phyloP scores from a whole-genome alignment of 805 yeast species.

The Candida tammaniensis region DNA sequence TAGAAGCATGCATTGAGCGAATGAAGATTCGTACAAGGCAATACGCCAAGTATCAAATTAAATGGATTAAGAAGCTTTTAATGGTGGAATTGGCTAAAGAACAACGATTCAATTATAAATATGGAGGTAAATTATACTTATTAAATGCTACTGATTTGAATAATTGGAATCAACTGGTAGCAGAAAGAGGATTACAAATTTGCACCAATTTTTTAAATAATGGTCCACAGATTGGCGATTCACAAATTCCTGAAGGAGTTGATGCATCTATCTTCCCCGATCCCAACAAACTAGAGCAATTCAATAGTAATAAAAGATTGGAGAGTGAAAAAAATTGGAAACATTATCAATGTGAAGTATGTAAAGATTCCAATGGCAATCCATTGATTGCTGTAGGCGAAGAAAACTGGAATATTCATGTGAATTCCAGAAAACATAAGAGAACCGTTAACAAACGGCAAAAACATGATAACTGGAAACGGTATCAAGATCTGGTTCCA shows the following conservation, averaged over 20 bases:
- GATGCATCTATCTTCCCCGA: constrained; percentile 23
- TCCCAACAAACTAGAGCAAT: constrained; percentile 14
- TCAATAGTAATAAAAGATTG: constrained; percentile 38
- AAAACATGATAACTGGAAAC: not conserved
- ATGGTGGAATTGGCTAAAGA: constrained; percentile 58
- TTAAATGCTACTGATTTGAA: constrained; percentile 74
- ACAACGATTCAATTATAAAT: constrained; percentile 38
- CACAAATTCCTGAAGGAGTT: constrained; percentile 28
- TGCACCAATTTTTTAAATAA: constrained; percentile 32
- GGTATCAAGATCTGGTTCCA: not conserved
- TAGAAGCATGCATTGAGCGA: constrained; percentile 49
- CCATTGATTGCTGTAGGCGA: constrained; percentile 70
- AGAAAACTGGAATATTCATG: constrained; percentile 66
- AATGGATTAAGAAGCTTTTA: constrained; percentile 80
- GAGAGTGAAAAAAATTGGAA: constrained; percentile 50
- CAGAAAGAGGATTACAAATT: constrained; percentile 51
- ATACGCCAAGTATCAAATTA: constrained; percentile 84
- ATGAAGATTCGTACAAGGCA: constrained; percentile 86
- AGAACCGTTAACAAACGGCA: constrained; percentile 13
- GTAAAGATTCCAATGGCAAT: constrained; percentile 55
- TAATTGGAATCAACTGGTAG: constrained; percentile 59
- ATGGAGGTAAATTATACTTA: constrained; percentile 65
- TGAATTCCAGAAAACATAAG: constrained; percentile 66
- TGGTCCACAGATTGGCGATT: constrained; percentile 21
- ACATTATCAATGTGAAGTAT: constrained; percentile 64